These are phyloP conservation scores for Colletotrichum siamense DNA, from an alignment of 2,329 filamentous ascomycete genomes.

Conservation along the genomic window DNA sequence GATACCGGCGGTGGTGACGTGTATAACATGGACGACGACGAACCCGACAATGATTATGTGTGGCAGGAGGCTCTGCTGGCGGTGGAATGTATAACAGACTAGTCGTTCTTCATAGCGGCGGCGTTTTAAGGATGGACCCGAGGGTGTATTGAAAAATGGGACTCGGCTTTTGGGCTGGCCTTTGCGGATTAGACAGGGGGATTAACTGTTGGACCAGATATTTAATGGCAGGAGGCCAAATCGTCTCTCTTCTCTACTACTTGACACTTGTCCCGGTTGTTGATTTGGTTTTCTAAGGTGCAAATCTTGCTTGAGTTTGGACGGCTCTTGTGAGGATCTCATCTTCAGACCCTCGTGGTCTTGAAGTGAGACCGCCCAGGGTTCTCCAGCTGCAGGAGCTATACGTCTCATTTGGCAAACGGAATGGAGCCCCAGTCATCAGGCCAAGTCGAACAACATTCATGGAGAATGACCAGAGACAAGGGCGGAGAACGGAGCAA, in stretches of 20 bases:
- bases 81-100: slow-evolving; percentile 38
- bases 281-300: neutral
- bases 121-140: slow-evolving; percentile 34
- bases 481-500: neutral
- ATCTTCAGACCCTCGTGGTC: neutral
- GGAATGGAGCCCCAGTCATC: neutral
- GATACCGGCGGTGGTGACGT: neutral
- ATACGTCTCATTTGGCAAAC: neutral
- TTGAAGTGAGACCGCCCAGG: neutral
- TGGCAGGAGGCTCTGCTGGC: neutral
- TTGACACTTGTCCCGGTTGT: neutral
- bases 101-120: slow-evolving; percentile 48
- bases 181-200: neutral
- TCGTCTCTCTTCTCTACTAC: slow-evolving; percentile 20
- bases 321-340: neutral
- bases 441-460: neutral
- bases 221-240: slow-evolving; percentile 15
- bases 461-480: neutral
- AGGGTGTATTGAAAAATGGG: neutral
- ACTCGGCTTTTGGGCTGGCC: neutral
- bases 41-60: neutral
- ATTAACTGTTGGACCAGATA: neutral
- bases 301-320: neutral
- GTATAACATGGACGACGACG: neutral
- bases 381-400: neutral